These are phyloP conservation scores for Umbelopsis sp. DNA, from an alignment of 192 early-diverging fungal species.

Conservation along the genomic window DNA sequence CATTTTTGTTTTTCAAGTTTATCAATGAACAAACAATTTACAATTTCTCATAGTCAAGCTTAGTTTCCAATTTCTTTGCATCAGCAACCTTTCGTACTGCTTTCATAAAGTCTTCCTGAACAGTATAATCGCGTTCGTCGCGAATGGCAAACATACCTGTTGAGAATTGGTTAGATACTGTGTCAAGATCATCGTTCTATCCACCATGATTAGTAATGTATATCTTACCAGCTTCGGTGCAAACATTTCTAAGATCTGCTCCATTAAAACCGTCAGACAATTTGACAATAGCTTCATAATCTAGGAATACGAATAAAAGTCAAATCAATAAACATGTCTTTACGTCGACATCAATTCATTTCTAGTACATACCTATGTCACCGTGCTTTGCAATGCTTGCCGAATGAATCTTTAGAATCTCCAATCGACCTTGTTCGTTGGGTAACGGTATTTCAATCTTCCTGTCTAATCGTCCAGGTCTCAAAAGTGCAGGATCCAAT, in stretches of 20 bases:
- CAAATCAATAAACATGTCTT: too few species aligned
- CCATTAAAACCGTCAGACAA: conserved; percentile 98
- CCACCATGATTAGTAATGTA: conserved; percentile 21
- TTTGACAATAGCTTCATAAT: conserved; percentile 98
- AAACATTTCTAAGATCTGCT: conserved; percentile 98
- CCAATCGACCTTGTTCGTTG: conserved; percentile 95
- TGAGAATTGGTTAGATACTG: conserved; percentile 6
- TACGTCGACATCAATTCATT: neutral
- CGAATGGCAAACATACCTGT: conserved; percentile 98
- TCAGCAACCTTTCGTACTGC: conserved; percentile 98
- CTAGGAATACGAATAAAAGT: conserved; percentile 43
- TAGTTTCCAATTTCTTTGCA: conserved; percentile 93
- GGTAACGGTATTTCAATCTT: conserved; percentile 99
- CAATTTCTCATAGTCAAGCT: conserved; percentile 87
- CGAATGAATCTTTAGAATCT: conserved; percentile 98
- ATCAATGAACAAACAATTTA: conserved; percentile 40
- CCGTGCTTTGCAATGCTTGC: conserved; percentile 92
- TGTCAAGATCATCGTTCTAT: neutral
- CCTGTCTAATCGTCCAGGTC: conserved; percentile 96
- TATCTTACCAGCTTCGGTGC: conserved; percentile 89
- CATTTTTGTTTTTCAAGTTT: neutral
- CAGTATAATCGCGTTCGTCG: conserved; percentile 94
- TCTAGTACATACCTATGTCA: conserved; percentile 73
- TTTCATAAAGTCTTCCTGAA: conserved; percentile 99
- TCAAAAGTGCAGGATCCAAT: conserved; percentile 94